Evolutionary conservation across 495 filamentous ascomycete species (phyloP).

Genomic region (Aspergillus indologenus): DNA sequence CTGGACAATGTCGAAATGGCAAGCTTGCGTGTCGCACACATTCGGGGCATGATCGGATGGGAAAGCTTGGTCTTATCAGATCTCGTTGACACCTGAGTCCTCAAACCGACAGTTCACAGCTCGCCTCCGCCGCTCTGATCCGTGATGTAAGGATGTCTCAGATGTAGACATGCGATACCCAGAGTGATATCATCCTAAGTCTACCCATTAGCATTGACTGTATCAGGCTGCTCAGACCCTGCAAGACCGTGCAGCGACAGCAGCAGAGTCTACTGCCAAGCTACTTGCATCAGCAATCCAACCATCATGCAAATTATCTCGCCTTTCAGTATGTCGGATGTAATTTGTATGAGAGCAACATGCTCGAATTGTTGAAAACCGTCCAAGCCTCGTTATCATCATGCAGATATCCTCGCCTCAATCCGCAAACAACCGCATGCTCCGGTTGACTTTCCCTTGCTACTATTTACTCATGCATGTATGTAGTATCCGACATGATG

Average conservation of each 20-base stretch:
- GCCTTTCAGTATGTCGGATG: no score
- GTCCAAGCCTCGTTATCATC: neutral
- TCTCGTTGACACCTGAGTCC: neutral
- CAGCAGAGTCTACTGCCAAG: no score
- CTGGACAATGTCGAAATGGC: neutral
- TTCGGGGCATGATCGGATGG: neutral
- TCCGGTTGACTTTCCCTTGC: neutral
- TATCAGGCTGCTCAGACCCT: no score
- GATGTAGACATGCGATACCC: neutral
- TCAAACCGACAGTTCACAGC: neutral
- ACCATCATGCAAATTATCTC: no score
- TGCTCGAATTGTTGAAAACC: neutral
- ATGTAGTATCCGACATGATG: no score
- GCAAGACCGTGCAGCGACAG: no score
- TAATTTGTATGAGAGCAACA: neutral
- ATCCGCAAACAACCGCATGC: neutral
- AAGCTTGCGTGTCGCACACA: neutral
- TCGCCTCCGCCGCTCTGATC: conserved; percentile 1
- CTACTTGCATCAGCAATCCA: no score
- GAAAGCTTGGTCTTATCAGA: neutral
- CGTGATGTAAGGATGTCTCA: neutral
- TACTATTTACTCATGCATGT: no score
- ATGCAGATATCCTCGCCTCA: neutral
- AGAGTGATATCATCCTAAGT: neutral
- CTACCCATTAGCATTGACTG: neutral